These are phyloP conservation scores for Thraustotheca clavata DNA, from an alignment of 352 stramenopile genomes.

Conservation along the genomic window DNA sequence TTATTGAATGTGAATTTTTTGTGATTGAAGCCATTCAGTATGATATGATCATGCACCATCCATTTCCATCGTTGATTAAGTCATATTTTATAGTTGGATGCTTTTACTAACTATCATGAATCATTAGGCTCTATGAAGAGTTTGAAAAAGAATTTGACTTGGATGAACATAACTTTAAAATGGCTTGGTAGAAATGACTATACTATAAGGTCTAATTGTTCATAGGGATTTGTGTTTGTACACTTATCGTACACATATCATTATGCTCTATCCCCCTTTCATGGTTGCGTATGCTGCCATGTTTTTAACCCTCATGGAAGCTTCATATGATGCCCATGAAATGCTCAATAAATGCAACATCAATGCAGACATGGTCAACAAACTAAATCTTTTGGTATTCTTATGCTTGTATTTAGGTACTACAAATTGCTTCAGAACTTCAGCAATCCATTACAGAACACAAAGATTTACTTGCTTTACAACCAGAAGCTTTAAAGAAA, in stretches of 20 bases:
- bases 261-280: conserved; percentile 75
- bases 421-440: conserved; percentile 76
- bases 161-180: conserved; percentile 77
- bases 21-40: conserved; percentile 82
- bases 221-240: conserved; percentile 79
- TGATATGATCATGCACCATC: conserved; percentile 81
- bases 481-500: conserved; percentile 51
- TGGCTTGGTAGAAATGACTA: conserved; percentile 45
- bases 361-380: conserved; percentile 64
- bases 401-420: background rate
- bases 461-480: conserved; percentile 55
- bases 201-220: background rate
- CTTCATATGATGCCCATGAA: conserved; percentile 62
- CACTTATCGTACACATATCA: conserved; percentile 82
- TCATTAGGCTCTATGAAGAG: conserved; percentile 6
- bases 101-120: background rate
- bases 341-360: conserved; percentile 76
- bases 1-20: conserved; percentile 87
- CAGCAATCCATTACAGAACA: conserved; percentile 67
- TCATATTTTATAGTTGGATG: conserved; percentile 25
- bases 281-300: conserved; percentile 80
- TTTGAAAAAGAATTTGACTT: conserved; percentile 23
- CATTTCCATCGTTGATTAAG: conserved; percentile 75
- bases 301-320: conserved; percentile 70
- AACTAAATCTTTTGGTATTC: too few relatives aligned